Percentiles rank a stretch among this genome's conserved stretches.
These are phyloP conservation scores for Tylopilus sp. DNA, from an alignment of 768 basidiomycete genomes.

Conservation along the genomic window DNA sequence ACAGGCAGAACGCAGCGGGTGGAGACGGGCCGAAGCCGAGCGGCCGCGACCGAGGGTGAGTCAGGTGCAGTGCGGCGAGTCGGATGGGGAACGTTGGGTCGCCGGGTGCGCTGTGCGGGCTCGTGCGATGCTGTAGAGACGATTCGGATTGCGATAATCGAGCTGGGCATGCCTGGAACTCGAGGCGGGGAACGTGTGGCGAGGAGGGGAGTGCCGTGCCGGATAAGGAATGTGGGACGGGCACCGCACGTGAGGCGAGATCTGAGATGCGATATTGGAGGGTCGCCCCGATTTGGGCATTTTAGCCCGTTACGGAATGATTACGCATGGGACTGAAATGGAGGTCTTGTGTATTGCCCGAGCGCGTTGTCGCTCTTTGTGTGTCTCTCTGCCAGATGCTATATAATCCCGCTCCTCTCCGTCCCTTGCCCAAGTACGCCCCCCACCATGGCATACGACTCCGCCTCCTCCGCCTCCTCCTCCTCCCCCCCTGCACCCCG, in stretches of 20 bases:
- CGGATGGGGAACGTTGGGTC: not conserved
- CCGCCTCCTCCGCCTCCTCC: constrained; percentile 19
- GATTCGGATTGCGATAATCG: constrained; percentile 32
- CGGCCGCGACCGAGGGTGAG: constrained; percentile 1
- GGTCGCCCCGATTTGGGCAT: constrained; percentile 13
- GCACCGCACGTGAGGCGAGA: constrained; percentile 26
- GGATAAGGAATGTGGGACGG: constrained; percentile 13
- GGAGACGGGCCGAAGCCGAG: constrained; percentile 5
- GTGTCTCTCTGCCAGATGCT: constrained; percentile 24
- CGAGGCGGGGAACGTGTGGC: constrained; percentile 32
- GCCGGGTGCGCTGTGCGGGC: constrained; percentile 2
- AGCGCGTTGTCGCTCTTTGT: constrained; percentile 27
- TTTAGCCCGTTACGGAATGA: constrained; percentile 25
- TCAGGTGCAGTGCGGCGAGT: constrained; percentile 13
- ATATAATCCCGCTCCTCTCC: constrained; percentile 29
- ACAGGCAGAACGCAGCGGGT: constrained; percentile 8
- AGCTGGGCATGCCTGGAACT: constrained; percentile 24
- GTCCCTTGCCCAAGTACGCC: constrained; percentile 9
- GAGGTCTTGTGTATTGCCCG: constrained; percentile 21
- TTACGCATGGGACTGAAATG: constrained; percentile 28
- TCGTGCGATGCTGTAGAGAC: constrained; percentile 1
- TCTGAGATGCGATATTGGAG: constrained; percentile 28
- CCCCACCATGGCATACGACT: constrained; percentile 16
- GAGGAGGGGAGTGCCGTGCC: constrained; percentile 8
- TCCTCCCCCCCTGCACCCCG: constrained; percentile 14